A percentile compares a stretch with the other conserved stretches of the same genome.
phyloP scores from a whole-genome alignment of 306 rosid species.

The Adenanthera pavonina region DNA sequence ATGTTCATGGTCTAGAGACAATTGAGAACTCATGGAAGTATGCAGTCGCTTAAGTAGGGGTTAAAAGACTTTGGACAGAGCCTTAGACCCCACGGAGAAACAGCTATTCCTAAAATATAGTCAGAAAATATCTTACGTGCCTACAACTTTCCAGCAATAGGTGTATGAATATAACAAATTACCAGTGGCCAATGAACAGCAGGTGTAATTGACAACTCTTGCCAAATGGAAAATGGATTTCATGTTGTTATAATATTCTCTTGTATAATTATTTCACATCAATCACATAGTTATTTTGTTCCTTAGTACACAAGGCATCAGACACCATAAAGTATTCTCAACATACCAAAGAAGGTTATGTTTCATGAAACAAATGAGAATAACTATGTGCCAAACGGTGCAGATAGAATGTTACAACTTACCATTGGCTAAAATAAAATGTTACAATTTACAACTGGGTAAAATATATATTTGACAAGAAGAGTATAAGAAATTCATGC shows the following conservation, averaged over 20 bases:
- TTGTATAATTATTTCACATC: neutral
- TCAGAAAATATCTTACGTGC: constrained; percentile 15
- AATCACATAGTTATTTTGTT: neutral
- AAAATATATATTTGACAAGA: constrained; percentile 7
- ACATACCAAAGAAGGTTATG: neutral
- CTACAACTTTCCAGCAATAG: neutral
- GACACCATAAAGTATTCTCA: constrained; percentile 24
- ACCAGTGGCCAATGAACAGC: neutral
- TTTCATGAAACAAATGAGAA: constrained; percentile 15
- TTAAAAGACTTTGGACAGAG: constrained; percentile 21
- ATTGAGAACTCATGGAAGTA: constrained; percentile 32
- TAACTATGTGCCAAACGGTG: neutral
- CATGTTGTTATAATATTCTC: constrained; percentile 1
- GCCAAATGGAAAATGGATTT: neutral
- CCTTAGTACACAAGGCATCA: constrained; percentile 13
- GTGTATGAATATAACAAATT: constrained; percentile 2
- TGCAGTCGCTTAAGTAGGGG: neutral
- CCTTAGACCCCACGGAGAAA: constrained; percentile 14
- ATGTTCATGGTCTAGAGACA: constrained; percentile 14
- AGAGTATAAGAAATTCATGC: neutral
- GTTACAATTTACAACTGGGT: neutral
- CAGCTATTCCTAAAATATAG: constrained; percentile 17
- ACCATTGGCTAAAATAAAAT: neutral
- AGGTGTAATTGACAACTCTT: neutral
- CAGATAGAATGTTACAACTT: constrained; percentile 16